Percentiles rank a stretch among this genome's conserved stretches.
These are phyloP conservation scores for Hansfordia pulvinata DNA, from an alignment of 2,329 filamentous ascomycete species.

Conservation along the genomic window DNA sequence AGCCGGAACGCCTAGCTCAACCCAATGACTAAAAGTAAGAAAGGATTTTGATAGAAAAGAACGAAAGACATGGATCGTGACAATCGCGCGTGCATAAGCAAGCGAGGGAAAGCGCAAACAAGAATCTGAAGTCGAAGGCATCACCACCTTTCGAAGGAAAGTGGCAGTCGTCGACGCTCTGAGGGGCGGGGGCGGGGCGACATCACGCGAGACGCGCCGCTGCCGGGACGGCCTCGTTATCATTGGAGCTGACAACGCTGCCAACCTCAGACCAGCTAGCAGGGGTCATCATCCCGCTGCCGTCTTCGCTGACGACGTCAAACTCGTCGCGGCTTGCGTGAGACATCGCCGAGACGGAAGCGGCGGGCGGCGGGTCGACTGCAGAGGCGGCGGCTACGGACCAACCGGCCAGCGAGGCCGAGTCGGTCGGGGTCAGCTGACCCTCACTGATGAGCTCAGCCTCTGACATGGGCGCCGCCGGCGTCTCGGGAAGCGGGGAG, in stretches of 20 bases:
- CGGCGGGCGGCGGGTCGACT: no score
- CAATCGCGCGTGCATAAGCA: no score
- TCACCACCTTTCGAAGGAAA: not conserved
- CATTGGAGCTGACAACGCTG: slow-evolving; percentile 47
- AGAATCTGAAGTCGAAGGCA: not conserved
- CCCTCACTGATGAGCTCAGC: slow-evolving; percentile 37
- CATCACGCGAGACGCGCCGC: no score
- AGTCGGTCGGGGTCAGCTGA: slow-evolving; percentile 45
- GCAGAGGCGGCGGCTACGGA: slow-evolving; percentile 33
- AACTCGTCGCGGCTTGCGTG: slow-evolving; percentile 22
- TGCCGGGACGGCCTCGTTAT: slow-evolving; percentile 31
- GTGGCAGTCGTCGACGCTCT: not conserved
- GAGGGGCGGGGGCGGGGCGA: not conserved
- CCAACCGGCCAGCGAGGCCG: slow-evolving; percentile 38
- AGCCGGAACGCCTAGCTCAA: no score
- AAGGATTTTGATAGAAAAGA: no score
- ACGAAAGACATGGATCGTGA: no score
- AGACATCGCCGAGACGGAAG: slow-evolving; percentile 22
- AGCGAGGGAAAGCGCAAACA: no score
- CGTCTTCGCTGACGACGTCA: slow-evolving; percentile 46
- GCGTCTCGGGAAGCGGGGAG: slow-evolving; percentile 43
- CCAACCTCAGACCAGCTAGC: slow-evolving; percentile 53
- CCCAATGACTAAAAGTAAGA: no score
- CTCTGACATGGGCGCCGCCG: slow-evolving; percentile 34
- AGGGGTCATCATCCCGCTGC: slow-evolving; percentile 45